Base-by-base conservation (phyloP, 768 basidiomycete species). In the Amanita exitialis region DNA sequence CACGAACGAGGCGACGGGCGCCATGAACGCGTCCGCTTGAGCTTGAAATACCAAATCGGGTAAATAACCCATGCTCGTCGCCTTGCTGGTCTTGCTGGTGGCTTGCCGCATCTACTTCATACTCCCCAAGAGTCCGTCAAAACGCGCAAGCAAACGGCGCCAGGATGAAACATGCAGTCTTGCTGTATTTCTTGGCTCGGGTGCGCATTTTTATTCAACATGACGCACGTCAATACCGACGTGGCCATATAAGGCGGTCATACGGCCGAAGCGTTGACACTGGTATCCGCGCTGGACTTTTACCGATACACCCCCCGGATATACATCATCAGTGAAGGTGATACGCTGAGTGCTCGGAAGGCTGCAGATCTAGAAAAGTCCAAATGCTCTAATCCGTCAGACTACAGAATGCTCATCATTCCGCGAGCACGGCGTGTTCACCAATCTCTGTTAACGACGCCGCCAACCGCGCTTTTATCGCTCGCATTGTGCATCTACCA, bases 131-230 rank as follows among this genome's bases (percentile, higher is more conserved):
- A 37, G n/a, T 34, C 32, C 44, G 30, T 52, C 44, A 47, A 41
- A 45, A 47, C 39, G 21, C 38, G 0, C 18, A 39, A 1, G 52
- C 34, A 36, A 37, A 47, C 28, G 41, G 35, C 44, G 25, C 35
- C 50, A 45, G 53, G 47, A 44, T 56, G 34, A 60, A 38, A 64
- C 61, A 3, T 68, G 70, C 48, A 69, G 63, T 34, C 67, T 96
- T 13, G 92, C 88, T 3, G 79, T 96, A 47, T 96, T 97, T 60
- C 78, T 98, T 10, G 95, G 95, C 52, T 98, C 95, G 63, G 94
- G 94, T 88, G 60, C 61, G 73, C 66, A 32, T 32, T 18, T n/a
- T 49, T 38, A 27, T 16, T 9, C 16, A 41, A 9, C 13, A 2
- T 2, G 12, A 16, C 9, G 6, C 12, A 4, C 16, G 2, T 36